A percentile compares a stretch with the other conserved stretches of the same genome.
phyloP scores from a whole-genome alignment of 1,139 yeast genomes.

The Magnusiomyces fungicola region DNA sequence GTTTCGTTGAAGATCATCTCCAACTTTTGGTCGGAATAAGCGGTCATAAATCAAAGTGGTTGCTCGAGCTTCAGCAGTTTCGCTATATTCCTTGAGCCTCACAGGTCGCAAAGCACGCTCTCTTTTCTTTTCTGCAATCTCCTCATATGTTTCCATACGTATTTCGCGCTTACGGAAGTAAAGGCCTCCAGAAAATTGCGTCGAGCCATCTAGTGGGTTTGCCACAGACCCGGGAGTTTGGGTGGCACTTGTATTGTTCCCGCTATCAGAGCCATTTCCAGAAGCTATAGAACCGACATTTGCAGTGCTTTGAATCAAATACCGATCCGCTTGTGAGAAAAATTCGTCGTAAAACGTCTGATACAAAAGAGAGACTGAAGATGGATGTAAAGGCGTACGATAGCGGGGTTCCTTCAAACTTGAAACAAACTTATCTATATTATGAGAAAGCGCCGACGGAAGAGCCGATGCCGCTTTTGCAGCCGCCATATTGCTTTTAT shows the following conservation, averaged over 20 bases:
- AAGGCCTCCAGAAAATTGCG: slow-evolving; percentile 1
- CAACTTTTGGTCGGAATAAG: slow-evolving; percentile 16
- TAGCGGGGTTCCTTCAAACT: slow-evolving; percentile 52
- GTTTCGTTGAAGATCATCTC: slow-evolving; percentile 26
- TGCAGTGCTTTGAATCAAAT: slow-evolving; percentile 15
- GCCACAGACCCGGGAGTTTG: neutral
- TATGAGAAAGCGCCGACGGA: slow-evolving; percentile 27
- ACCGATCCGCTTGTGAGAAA: slow-evolving; percentile 27
- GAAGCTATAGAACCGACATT: neutral
- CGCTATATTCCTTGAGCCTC: slow-evolving; percentile 29
- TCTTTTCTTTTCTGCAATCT: slow-evolving; percentile 28
- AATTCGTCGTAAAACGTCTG: slow-evolving; percentile 45
- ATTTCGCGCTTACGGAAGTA: slow-evolving; percentile 21
- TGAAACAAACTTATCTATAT: slow-evolving; percentile 40
- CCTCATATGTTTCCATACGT: slow-evolving; percentile 30
- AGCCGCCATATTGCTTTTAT: neutral
- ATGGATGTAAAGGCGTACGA: slow-evolving; percentile 44
- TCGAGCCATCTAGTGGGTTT: neutral
- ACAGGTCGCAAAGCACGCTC: slow-evolving; percentile 22
- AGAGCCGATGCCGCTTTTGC: slow-evolving; percentile 16
- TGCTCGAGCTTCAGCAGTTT: slow-evolving; percentile 37
- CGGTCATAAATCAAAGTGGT: slow-evolving; percentile 36
- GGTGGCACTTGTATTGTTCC: neutral
- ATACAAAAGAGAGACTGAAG: slow-evolving; percentile 46
- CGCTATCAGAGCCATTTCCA: slow-evolving; percentile 8